phyloP scores from a whole-genome alignment of 306 rosid genomes.

The Abrus pulchellus region DNA sequence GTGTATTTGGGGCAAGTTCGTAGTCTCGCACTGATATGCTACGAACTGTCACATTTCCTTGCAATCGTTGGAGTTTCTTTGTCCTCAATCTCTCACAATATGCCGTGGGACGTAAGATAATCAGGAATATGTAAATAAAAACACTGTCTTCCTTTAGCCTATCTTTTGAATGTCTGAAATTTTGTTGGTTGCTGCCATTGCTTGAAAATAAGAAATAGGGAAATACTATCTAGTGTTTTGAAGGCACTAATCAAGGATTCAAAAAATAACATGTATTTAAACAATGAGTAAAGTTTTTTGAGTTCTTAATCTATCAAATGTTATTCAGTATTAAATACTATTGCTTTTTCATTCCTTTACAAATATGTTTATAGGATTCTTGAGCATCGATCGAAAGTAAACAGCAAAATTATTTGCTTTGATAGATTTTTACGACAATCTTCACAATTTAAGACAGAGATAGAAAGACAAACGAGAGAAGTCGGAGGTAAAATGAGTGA shows the following conservation, averaged over 20 bases:
- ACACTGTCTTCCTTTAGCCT: slow-evolving; percentile 39
- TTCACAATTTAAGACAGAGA: too few relatives aligned
- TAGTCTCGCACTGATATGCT: slow-evolving; percentile 45
- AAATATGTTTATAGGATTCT: too few relatives aligned
- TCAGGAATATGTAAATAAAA: slow-evolving; percentile 53
- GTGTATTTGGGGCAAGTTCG: slow-evolving; percentile 88
- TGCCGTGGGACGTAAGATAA: slow-evolving; percentile 46
- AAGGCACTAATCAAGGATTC: neutral
- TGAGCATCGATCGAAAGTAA: neutral
- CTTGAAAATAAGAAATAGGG: slow-evolving; percentile 37
- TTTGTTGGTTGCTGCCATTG: slow-evolving; percentile 25
- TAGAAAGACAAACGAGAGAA: too few relatives aligned
- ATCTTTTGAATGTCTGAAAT: slow-evolving; percentile 31
- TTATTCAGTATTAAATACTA: neutral
- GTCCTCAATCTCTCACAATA: slow-evolving; percentile 31
- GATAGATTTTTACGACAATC: neutral
- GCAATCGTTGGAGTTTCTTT: slow-evolving; percentile 27
- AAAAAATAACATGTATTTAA: neutral
- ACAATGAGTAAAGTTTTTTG: neutral
- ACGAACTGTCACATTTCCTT: slow-evolving; percentile 41
- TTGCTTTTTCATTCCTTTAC: neutral
- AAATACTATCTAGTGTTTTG: neutral
- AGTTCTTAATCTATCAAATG: neutral
- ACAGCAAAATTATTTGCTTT: neutral
- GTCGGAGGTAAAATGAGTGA: too few relatives aligned